Evolutionary conservation across 805 yeast species (phyloP).

Genomic region (Wickerhamomyces alni): DNA sequence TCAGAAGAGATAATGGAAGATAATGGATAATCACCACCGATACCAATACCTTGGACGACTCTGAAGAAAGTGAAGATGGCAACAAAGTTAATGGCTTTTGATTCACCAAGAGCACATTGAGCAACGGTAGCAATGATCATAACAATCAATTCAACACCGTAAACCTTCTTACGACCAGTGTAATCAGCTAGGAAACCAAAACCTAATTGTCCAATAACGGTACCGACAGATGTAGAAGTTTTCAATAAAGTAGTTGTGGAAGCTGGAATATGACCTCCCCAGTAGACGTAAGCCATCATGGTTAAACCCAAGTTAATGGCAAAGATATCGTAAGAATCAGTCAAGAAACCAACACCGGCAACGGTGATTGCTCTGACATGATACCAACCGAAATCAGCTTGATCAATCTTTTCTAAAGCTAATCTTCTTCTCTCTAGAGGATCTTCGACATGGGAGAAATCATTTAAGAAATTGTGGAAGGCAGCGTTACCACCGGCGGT

Average conservation of each 20-base stretch:
- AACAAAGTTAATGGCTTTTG: constrained; percentile 66
- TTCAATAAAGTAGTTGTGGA: constrained; percentile 74
- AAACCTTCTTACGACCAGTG: constrained; percentile 80
- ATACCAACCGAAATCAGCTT: constrained; percentile 75
- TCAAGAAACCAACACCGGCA: constrained; percentile 92
- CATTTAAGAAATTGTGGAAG: constrained; percentile 75
- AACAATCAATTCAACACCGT: constrained; percentile 80
- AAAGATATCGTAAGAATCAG: constrained; percentile 89
- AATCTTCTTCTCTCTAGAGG: constrained; percentile 84
- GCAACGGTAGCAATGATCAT: constrained; percentile 76
- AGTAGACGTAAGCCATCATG: constrained; percentile 74
- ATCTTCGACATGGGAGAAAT: constrained; percentile 76
- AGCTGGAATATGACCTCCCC: constrained; percentile 57
- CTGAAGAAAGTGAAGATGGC: constrained; percentile 75
- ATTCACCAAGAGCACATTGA: constrained; percentile 68
- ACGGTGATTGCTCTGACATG: constrained; percentile 76
- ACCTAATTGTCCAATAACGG: constrained; percentile 84
- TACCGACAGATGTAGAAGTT: constrained; percentile 90
- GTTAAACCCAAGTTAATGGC: constrained; percentile 80
- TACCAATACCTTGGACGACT: constrained; percentile 91
- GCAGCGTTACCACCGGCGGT: constrained; percentile 80
- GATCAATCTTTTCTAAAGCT: constrained; percentile 79
- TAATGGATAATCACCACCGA: constrained; percentile 95
- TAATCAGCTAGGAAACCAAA: constrained; percentile 81
- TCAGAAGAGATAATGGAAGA: constrained; percentile 92